A percentile compares a stretch with the other conserved stretches of the same genome.
Conservation (phyloP, 2,329 filamentous ascomycete species). For the Monilinia laxa region DNA sequence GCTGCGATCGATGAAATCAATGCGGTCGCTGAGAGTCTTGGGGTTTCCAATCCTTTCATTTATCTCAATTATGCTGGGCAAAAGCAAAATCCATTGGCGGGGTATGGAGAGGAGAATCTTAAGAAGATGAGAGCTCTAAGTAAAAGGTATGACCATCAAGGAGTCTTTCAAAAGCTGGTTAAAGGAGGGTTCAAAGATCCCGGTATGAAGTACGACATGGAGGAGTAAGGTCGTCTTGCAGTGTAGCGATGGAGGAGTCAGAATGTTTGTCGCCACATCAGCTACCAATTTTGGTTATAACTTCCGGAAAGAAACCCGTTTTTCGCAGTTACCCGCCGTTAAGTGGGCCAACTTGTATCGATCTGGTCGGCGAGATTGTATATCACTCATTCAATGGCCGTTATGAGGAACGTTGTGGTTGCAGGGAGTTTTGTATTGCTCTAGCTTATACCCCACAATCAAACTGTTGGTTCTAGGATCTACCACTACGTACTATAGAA, state of each 20-base stretch:
- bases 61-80: constrained; percentile 26
- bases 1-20: constrained; percentile 3
- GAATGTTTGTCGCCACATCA: no score
- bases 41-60: constrained; percentile 1
- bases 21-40: not conserved
- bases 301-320: not conserved
- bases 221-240: not conserved
- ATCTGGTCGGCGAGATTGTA: constrained; percentile 7
- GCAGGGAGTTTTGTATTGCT: not conserved
- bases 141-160: constrained; percentile 34
- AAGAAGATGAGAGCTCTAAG: constrained; percentile 30
- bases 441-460: not conserved
- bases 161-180: constrained; percentile 35
- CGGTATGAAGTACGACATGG: not conserved
- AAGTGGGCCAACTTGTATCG: not conserved
- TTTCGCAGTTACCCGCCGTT: not conserved
- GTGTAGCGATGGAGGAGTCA: not conserved
- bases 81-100: constrained; percentile 21
- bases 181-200: constrained; percentile 36
- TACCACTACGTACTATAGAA: not conserved
- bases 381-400: not conserved
- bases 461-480: no score
- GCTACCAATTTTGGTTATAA: not conserved
- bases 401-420: constrained; percentile 7
- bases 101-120: constrained; percentile 24